Base-by-base conservation (phyloP, 73 alveolate species). In the Paramecium pentaurelia region DNA sequence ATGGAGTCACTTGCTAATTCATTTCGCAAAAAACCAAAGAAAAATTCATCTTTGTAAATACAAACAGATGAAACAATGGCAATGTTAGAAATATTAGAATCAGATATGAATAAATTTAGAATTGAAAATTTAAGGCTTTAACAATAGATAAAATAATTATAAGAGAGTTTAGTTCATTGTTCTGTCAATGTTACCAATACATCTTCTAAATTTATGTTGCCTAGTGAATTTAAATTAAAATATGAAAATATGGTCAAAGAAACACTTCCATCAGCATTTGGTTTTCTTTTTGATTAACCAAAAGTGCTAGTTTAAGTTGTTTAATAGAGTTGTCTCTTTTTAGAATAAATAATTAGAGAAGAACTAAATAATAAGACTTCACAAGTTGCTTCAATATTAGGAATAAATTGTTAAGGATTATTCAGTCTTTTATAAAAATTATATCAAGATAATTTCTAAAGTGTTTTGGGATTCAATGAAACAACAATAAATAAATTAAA, bases 191-290 rank as follows among this genome's bases (percentile, higher is more conserved):
- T 32, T 36, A 59, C 68, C 3, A 86, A 86, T 44, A 86, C 93
- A 28, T 86, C 93, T 27, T 86, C 93, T 18, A 40, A 71, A 86
- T 86, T 86, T 86, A 60, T 70, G 71, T 32, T 86, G n/a, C 93
- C 93, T 27, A 51, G 87, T 64, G 93, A 86, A 22, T 86, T 86
- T 40, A 86, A 86, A 86, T 18, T 27, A 58, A 86, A 70, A 44
- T 86, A 80, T 44, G 93, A 86, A 32, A 58, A 28, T 47, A 71
- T 86, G 86, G 89, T 86, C 6, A 71, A 86, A 22, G 93, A 86
- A 86, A 59, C 83, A 51, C 44, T 86, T 25, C 60, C 86, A 32
- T 83, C 60, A 20, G 86, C 86, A 1, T 86, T 86, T 86, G 83
- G 89, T 20, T 80, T 7, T 34, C 73, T 86, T 32, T 70, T 86